A percentile compares a stretch with the other conserved stretches of the same genome.
Evolutionary conservation across 2,329 filamentous ascomycete genomes (phyloP).

Genomic region (Colletotrichum camelliae): DNA sequence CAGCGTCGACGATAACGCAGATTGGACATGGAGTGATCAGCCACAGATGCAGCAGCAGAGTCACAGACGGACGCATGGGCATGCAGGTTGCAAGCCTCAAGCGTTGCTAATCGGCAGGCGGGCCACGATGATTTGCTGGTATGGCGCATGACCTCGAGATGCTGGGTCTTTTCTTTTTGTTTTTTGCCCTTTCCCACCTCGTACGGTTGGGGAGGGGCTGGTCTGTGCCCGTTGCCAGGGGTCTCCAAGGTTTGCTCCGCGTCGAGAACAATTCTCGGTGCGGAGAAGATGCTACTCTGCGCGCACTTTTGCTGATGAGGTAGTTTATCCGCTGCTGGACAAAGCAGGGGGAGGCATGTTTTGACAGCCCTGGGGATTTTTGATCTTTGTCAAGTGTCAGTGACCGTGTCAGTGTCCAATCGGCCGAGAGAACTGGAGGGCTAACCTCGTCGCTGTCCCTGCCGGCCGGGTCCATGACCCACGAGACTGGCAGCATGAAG

Average conservation of each 20-base stretch:
- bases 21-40: neutral
- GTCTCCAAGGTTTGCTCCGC: conserved; percentile 10
- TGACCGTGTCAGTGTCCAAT: neutral
- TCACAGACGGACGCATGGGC: neutral
- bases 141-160: neutral
- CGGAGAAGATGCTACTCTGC: conserved; percentile 17
- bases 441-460: neutral
- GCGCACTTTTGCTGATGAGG: conserved; percentile 14
- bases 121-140: neutral
- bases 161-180: neutral
- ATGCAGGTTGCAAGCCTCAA: neutral
- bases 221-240: neutral
- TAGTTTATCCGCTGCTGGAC: conserved; percentile 17
- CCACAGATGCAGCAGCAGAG: neutral
- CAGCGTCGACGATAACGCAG: neutral
- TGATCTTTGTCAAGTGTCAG: neutral
- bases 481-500: neutral
- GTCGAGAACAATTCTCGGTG: conserved; percentile 8
- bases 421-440: neutral
- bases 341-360: conserved; percentile 1
- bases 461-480: neutral
- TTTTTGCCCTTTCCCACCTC: neutral
- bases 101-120: conserved; percentile 1
- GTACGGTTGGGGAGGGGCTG: neutral
- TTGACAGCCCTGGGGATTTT: neutral